A percentile compares a stretch with the other conserved stretches of the same genome.
These are phyloP conservation scores for Sphagnum tenellum DNA, from an alignment of 225 moss, liverwort and hornwort genomes.

Conservation along the genomic window DNA sequence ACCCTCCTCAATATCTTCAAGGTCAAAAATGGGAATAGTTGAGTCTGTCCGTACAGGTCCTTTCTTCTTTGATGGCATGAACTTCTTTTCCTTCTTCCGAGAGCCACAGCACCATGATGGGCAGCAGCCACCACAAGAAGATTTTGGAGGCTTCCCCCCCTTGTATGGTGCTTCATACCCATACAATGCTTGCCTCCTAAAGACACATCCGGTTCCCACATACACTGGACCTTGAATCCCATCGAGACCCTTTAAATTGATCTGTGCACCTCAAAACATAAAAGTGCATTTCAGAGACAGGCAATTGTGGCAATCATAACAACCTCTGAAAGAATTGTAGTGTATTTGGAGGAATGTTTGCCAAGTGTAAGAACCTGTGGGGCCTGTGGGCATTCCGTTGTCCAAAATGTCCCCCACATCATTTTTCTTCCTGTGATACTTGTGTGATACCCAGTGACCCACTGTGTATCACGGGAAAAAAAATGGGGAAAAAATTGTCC, in stretches of 20 bases:
- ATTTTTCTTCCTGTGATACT: too few relatives aligned
- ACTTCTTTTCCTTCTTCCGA: slow-evolving; percentile 57
- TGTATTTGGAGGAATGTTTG: not conserved
- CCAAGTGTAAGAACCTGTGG: too few relatives aligned
- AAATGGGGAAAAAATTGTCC: too few relatives aligned
- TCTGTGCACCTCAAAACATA: slow-evolving; percentile 26
- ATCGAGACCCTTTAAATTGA: slow-evolving; percentile 91
- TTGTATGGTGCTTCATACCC: slow-evolving; percentile 65
- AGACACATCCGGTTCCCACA: slow-evolving; percentile 95
- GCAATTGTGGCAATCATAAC: too few relatives aligned
- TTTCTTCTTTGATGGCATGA: slow-evolving; percentile 51
- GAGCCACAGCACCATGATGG: slow-evolving; percentile 67
- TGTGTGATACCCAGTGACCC: too few relatives aligned
- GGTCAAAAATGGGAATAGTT: slow-evolving; percentile 82
- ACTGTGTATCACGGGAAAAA: too few relatives aligned
- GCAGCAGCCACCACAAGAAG: slow-evolving; percentile 25
- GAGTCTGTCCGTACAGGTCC: slow-evolving; percentile 70
- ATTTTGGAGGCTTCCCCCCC: slow-evolving; percentile 33
- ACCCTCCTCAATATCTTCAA: slow-evolving; percentile 91
- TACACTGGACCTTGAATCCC: slow-evolving; percentile 96
- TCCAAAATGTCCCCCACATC: too few relatives aligned
- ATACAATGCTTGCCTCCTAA: slow-evolving; percentile 72
- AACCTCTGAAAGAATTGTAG: not conserved
- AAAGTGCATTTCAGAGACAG: too few relatives aligned
- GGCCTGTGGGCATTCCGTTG: too few relatives aligned